phyloP scores from a whole-genome alignment of 148 eudicot genomes.

The Bassia scoparia region DNA sequence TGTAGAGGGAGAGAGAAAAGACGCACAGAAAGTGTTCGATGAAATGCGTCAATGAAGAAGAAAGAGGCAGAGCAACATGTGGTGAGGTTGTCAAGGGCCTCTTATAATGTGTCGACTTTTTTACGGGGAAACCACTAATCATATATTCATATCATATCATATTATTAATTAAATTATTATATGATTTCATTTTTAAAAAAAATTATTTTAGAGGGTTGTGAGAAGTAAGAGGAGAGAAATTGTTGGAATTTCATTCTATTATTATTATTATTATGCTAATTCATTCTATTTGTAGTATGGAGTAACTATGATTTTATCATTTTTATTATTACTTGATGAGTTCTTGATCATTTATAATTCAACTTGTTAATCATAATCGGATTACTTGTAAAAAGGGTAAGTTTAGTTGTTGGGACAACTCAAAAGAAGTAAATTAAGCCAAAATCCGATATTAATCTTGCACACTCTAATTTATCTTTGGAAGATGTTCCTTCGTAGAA shows the following conservation, averaged over 20 bases:
- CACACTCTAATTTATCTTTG: too few species aligned
- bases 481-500: too few species aligned
- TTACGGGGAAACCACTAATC: constrained; percentile 29
- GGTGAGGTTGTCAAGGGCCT: neutral
- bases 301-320: neutral
- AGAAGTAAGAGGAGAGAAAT: constrained; percentile 25
- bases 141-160: neutral
- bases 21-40: constrained; percentile 32
- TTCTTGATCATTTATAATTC: too few species aligned
- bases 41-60: constrained; percentile 25
- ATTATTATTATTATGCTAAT: neutral
- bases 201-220: constrained; percentile 18
- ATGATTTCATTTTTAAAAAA: neutral
- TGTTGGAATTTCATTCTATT: constrained; percentile 21
- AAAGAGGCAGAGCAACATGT: constrained; percentile 12
- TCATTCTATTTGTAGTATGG: neutral
- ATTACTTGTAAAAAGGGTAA: too few species aligned
- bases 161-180: neutral
- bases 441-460: too few species aligned
- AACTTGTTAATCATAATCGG: too few species aligned
- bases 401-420: too few species aligned
- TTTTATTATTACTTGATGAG: too few species aligned
- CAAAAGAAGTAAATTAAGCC: too few species aligned
- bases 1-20: neutral
- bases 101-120: constrained; percentile 20